Conservation (phyloP, 306 rosid genomes). For the Cicer yamashitae region DNA sequence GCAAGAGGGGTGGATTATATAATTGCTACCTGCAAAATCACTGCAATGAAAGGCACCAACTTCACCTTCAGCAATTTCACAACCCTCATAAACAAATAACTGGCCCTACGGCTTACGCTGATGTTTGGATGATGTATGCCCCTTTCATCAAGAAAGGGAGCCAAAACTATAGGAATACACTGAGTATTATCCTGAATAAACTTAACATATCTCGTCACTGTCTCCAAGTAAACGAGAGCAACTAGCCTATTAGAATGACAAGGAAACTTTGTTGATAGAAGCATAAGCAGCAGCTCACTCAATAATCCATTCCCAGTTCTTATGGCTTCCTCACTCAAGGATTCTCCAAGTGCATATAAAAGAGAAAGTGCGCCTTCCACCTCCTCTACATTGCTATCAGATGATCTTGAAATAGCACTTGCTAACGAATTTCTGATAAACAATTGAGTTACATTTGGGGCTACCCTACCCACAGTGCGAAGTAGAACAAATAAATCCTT, state of each 20-base stretch:
- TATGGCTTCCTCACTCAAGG: conserved; percentile 72
- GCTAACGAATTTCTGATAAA: conserved; percentile 75
- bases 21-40: conserved; percentile 83
- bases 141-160: conserved; percentile 97
- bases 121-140: conserved; percentile 88
- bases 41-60: conserved; percentile 84
- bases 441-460: conserved; percentile 75
- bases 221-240: conserved; percentile 93
- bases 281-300: conserved; percentile 78
- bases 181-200: conserved; percentile 81
- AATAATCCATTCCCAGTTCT: conserved; percentile 71
- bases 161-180: conserved; percentile 75
- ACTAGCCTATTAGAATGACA: conserved; percentile 94
- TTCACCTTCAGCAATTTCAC: conserved; percentile 88
- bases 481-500: conserved; percentile 85
- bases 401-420: conserved; percentile 69
- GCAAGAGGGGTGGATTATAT: conserved; percentile 22
- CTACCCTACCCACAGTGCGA: conserved; percentile 60
- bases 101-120: conserved; percentile 87
- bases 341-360: conserved; percentile 84
- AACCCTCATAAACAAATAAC: conserved; percentile 93
- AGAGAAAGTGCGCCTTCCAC: conserved; percentile 90
- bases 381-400: conserved; percentile 82
- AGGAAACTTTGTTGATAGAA: conserved; percentile 79
- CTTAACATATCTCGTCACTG: conserved; percentile 83